Base-by-base conservation (phyloP, 2,329 filamentous ascomycete genomes). In the Fusarium newnesense region DNA sequence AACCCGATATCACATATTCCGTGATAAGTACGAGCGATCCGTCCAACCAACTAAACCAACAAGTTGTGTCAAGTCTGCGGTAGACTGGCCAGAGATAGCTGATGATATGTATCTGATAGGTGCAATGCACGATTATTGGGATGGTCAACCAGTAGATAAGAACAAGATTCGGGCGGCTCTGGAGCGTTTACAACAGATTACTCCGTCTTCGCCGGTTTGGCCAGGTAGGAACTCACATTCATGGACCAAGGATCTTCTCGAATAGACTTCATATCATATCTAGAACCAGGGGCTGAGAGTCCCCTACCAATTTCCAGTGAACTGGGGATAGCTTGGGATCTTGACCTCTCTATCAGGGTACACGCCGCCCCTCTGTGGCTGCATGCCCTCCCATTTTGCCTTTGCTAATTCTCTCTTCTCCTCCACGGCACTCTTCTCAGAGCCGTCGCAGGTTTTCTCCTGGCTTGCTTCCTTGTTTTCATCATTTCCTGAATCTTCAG, bases 1-100 rank as follows among this genome's bases (percentile, higher is more conserved):
- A 4, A 13, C 70, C 2, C 6, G 32, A 15, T 49, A 68, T 30
- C 59, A 70, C 43, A 64, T 74, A 37, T 70, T 74, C 36, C 67
- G 67, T 1, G 70, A 74, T 0, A 73, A 28, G 7, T 47, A 58
- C 9, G 70, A 74, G n/a, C 50, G 30, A 26, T 15, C 13, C 4
- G 28, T n/a, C 13, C 10, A 13, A 18, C 57, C 15, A 37, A 34
- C 1, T 1, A 57, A 21, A 16, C 60, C 34, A 6, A 36, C 1
- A 4, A 5, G 19, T 21, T 2, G 10, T 16, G 4, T 49, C 24
- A 16, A n/a, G 19, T 54, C 34, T 4, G 26, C 36, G 7, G 36
- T 53, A 19, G 69, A 72, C 36, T 71, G 69, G 69, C 69, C 58
- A 0, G 69, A 68, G 21, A 32, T 46, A 3, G 43, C 1, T 4